Base-by-base conservation (phyloP, 768 basidiomycete genomes). In the Termitomyces bulborhizus region DNA sequence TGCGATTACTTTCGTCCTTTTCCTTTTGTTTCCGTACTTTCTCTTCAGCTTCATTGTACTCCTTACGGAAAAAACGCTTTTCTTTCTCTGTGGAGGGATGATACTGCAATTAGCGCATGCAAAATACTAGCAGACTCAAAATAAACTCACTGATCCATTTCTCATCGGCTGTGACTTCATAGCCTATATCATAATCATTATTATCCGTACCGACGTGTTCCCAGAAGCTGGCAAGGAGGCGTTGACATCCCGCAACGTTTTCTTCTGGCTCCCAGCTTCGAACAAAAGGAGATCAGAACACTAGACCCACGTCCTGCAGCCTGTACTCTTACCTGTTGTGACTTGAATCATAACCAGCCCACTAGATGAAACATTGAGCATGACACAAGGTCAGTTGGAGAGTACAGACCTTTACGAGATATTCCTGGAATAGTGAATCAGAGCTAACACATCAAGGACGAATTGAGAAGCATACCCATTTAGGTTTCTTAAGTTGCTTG, bases 211-310 rank as follows among this genome's bases (percentile, higher is more conserved):
- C 86, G 18, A 88, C 60, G 50, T 85, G 75, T 5, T 67, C 63
- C 84, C 84, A 86, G 64, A 90, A 90, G 57, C 81, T 83, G n/a
- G 66, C 57, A 26, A 88, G 68, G 15, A 90, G 72, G 18, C 82
- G 76, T 15, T 77, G 67, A 63, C 88, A 90, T 27, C 75, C 70
- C 36, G 65, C 60, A 13, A 90, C 73, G 63, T 90, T 86, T 6
- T 68, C 69, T 49, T 74, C 68, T 11, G 88, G 88, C 56, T 89
- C 88, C 87, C 87, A 89, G 61, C 88, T 89, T 50, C 37, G 11
- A 16, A 5, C 16, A 13, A 40, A 29, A 5, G 27, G 16, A n/a
- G 37, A n/a, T 50, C 26, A 50, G 12, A 40, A 29, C 26, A 27
- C 15, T 26, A 26, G n/a, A 9, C 39, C 11, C 26, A 9, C 16